phyloP scores from a whole-genome alignment of 257 asterid genomes.

The Coffea eugenioides region DNA sequence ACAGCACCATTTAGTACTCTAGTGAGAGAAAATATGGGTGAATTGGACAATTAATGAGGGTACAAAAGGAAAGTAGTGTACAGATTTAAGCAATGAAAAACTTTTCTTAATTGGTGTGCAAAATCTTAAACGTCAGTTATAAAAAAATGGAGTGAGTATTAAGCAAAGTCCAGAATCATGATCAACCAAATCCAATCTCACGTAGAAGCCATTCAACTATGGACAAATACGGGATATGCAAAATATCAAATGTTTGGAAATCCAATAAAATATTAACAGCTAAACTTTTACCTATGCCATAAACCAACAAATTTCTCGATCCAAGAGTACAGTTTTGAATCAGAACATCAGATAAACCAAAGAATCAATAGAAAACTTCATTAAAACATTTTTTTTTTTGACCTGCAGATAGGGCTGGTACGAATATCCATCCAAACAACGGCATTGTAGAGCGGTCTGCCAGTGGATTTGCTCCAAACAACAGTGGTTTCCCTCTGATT shows the following conservation, averaged over 20 bases:
- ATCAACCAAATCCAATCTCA: not conserved
- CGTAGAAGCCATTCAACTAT: too few relatives aligned
- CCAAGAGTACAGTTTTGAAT: not conserved
- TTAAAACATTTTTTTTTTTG: too few relatives aligned
- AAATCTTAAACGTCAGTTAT: too few relatives aligned
- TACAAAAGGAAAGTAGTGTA: too few relatives aligned
- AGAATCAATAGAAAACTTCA: not conserved
- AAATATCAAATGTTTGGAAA: not conserved
- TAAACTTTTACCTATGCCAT: not conserved
- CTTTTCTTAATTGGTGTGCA: too few relatives aligned
- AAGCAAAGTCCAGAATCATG: not conserved
- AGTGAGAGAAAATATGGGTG: too few relatives aligned
- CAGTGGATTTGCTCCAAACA: slow-evolving; percentile 95
- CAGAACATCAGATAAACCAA: not conserved
- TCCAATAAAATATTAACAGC: not conserved
- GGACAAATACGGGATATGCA: not conserved
- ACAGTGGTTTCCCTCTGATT: slow-evolving; percentile 98
- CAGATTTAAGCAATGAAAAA: too few relatives aligned
- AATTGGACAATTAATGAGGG: too few relatives aligned
- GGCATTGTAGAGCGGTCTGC: slow-evolving; percentile 85
- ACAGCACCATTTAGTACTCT: too few relatives aligned
- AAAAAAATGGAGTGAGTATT: too few relatives aligned
- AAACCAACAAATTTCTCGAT: not conserved
- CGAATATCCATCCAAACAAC: slow-evolving; percentile 99
- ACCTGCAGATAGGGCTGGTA: slow-evolving; percentile 91